A percentile compares a stretch with the other conserved stretches of the same genome.
Conservation (phyloP, 164 flowering plant genomes). For the Macadamia integrifolia region DNA sequence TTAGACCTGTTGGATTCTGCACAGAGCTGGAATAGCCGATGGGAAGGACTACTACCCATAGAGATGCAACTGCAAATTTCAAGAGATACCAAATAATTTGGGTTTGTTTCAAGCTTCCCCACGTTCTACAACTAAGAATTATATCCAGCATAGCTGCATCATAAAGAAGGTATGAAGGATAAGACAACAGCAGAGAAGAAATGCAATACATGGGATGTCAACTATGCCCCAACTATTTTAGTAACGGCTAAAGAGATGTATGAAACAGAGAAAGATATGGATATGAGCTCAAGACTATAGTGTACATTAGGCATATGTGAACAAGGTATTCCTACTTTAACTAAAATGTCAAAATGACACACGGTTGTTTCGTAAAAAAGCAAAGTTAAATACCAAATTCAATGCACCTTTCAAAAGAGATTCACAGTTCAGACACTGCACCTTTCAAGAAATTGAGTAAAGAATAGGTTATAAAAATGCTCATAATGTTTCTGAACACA, state of each 20-base stretch:
- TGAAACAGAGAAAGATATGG: too few species aligned
- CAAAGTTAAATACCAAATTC: too few species aligned
- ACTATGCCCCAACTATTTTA: background rate
- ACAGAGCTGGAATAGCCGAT: slow-evolving; percentile 66
- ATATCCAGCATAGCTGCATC: slow-evolving; percentile 83
- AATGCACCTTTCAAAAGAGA: too few species aligned
- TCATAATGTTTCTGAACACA: slow-evolving; percentile 60
- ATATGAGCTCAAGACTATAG: too few species aligned
- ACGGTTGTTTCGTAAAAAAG: too few species aligned
- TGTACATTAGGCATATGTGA: too few species aligned
- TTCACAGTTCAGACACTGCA: slow-evolving; percentile 13
- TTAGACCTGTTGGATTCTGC: slow-evolving; percentile 73
- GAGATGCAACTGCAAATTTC: slow-evolving; percentile 75
- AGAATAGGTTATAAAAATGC: slow-evolving; percentile 80
- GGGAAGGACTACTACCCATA: slow-evolving; percentile 83
- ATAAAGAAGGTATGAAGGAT: slow-evolving; percentile 7
- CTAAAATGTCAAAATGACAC: too few species aligned
- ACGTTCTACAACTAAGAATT: slow-evolving; percentile 73
- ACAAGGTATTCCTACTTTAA: too few species aligned
- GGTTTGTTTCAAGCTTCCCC: slow-evolving; percentile 72
- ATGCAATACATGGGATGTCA: background rate
- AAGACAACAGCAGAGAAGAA: background rate
- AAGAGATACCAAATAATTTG: slow-evolving; percentile 77
- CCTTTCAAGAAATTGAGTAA: slow-evolving; percentile 80
- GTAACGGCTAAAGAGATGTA: background rate